Base-by-base conservation (phyloP, 2,329 filamentous ascomycete species). In the Aureobasidium pullulans region DNA sequence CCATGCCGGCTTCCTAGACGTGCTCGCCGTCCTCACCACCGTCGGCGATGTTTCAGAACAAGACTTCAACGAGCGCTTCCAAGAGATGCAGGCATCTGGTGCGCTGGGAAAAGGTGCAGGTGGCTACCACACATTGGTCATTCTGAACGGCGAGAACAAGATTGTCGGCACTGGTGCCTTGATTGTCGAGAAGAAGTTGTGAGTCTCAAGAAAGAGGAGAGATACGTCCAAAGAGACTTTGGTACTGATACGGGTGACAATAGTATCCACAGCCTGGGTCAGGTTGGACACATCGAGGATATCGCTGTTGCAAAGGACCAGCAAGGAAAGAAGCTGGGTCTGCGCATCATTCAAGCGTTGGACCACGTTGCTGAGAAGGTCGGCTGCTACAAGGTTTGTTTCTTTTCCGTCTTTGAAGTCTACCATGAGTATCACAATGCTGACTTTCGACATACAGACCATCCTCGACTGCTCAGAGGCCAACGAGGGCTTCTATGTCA, bases 401-500 rank as follows among this genome's bases (percentile, higher is more conserved):
- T 56, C 23, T 7, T 23, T 23, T 23, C 11, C 9, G 19, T 28
- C 28, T 9, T 15, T 7, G 34, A 16, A 16, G 19, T 15, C 5
- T 13, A 4, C 10, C 39, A 13, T 5, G 4, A 13, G 36, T 32
- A 54, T 3, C 13, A 6, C 19, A 16, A 32, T 19, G 57, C 58
- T 61, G 23, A 64, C 23, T 23, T 54, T 19, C 4, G 11, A 15
- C 13, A 8, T 10, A 49, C 62, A 94, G 87, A 91, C 86, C 65
- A 97, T 99, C 66, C 83, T 97, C 64, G 93, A 97, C 75, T 99
- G 94, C 79, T 95, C 89, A 65, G 93, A 96, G 75, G 84, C 88
- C 67, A 99, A 97, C 73, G 91, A 96, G 75, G 93, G 92, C 23
- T 97, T 99, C 79, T 99, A 99, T 74, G 82, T 96, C 74, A 97